Evolutionary conservation across 2,329 filamentous ascomycete species (phyloP).

Genomic region (Microthyrium microscopicum): DNA sequence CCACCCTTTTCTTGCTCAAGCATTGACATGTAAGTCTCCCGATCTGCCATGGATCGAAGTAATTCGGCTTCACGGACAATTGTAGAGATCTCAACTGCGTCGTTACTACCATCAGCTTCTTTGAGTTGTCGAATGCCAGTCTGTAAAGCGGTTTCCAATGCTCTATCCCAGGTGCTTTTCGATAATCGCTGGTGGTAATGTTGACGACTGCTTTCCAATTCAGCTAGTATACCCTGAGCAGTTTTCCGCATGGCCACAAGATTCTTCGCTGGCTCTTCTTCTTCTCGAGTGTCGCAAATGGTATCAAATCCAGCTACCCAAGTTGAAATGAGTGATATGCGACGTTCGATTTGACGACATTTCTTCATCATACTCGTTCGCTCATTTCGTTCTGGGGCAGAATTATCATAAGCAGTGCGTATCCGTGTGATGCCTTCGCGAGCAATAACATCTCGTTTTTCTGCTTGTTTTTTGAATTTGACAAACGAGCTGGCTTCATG

Average conservation of each 20-base stretch:
- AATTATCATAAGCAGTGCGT: constrained; percentile 69
- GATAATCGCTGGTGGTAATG: constrained; percentile 75
- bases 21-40: constrained; percentile 61
- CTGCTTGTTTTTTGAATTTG: constrained; percentile 81
- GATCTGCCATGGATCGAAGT: constrained; percentile 64
- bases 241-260: constrained; percentile 68
- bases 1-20: constrained; percentile 70
- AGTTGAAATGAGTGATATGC: constrained; percentile 70
- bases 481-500: constrained; percentile 64
- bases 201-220: constrained; percentile 78
- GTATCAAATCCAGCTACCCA: constrained; percentile 89
- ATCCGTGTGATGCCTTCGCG: constrained; percentile 69
- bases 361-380: constrained; percentile 67
- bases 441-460: constrained; percentile 61
- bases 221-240: constrained; percentile 71
- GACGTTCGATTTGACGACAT: constrained; percentile 63
- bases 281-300: constrained; percentile 55
- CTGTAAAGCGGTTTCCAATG: constrained; percentile 72
- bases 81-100: constrained; percentile 51
- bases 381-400: constrained; percentile 59
- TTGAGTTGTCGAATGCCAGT: constrained; percentile 68
- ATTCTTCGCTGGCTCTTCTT: constrained; percentile 48
- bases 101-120: constrained; percentile 46
- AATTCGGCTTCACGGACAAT: constrained; percentile 72
- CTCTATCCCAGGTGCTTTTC: constrained; percentile 71